Percentiles rank a stretch among this genome's conserved stretches.
Conservation (phyloP, 2,329 filamentous ascomycete species). For the Bipolaris bicolor region DNA sequence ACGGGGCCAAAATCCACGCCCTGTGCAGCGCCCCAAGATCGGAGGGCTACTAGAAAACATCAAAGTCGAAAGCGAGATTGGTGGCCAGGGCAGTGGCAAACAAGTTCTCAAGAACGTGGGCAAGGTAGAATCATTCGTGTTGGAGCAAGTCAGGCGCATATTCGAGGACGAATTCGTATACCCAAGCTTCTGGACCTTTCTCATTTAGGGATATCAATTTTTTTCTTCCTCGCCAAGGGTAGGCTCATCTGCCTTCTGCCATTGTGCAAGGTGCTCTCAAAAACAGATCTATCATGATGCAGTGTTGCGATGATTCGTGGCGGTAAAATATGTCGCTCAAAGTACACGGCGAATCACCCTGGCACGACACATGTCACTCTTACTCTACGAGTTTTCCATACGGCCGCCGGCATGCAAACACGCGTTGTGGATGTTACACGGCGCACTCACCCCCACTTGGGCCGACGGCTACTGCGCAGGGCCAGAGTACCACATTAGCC, state of each 20-base stretch:
- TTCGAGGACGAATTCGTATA: constrained; percentile 99
- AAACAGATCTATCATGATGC: not conserved
- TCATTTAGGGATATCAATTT: constrained; percentile 65
- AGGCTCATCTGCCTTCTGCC: not conserved
- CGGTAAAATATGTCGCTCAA: constrained; percentile 8
- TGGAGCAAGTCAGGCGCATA: constrained; percentile 94
- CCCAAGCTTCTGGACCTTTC: constrained; percentile 97
- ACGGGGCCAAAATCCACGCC: constrained; percentile 34
- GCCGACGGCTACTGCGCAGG: constrained; percentile 43
- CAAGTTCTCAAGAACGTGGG: constrained; percentile 98
- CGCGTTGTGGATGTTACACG: constrained; percentile 37
- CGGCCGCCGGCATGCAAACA: constrained; percentile 41
- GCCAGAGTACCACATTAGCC: constrained; percentile 37
- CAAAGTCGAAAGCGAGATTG: constrained; percentile 96
- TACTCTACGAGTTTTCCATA: constrained; percentile 25
- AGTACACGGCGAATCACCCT: constrained; percentile 4
- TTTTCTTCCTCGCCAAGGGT: not conserved
- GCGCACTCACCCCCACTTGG: constrained; percentile 27
- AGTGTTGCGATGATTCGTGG: constrained; percentile 7
- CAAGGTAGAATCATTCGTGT: constrained; percentile 96
- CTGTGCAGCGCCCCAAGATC: constrained; percentile 54
- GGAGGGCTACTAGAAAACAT: constrained; percentile 90
- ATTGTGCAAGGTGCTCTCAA: not conserved
- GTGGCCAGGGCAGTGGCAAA: constrained; percentile 86
- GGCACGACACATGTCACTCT: constrained; percentile 24